These are phyloP conservation scores for Psilocybe azurescens DNA, from an alignment of 768 basidiomycete genomes.

Conservation along the genomic window DNA sequence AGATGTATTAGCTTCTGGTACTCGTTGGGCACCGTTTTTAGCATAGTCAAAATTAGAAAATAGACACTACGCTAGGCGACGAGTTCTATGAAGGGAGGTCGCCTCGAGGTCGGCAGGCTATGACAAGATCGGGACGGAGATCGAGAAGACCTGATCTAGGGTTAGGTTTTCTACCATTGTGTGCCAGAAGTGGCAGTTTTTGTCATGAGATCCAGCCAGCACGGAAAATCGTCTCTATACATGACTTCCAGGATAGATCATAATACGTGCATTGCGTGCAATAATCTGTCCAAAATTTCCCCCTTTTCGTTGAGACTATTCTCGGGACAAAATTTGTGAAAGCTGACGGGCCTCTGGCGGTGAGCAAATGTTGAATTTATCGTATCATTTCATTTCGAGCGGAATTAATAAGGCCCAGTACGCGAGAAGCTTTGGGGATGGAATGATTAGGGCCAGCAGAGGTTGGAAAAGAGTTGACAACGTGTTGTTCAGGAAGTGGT, in stretches of 20 bases:
- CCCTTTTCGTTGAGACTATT: neutral
- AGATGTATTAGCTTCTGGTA: neutral
- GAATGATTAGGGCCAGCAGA: neutral
- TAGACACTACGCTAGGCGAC: neutral
- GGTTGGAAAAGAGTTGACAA: neutral
- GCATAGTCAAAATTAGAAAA: neutral
- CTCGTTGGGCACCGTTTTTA: neutral
- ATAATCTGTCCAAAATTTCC: neutral
- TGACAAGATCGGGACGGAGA: conserved; percentile 24
- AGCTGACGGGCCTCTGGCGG: neutral
- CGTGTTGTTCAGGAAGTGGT: neutral
- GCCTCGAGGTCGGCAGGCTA: conserved; percentile 1
- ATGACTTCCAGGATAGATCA: too few relatives aligned
- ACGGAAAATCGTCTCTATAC: too few relatives aligned
- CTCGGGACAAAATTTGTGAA: neutral
- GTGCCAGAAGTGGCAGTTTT: conserved; percentile 5
- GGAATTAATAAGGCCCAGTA: neutral
- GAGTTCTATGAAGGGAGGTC: neutral
- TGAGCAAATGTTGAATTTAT: neutral
- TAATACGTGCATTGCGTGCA: neutral
- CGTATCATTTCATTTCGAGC: neutral
- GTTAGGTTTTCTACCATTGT: conserved; percentile 16
- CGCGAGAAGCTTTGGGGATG: neutral
- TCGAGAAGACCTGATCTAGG: conserved; percentile 19
- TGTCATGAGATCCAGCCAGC: neutral